Conservation (phyloP, 2,329 filamentous ascomycete species). For the Xylariales sp. region DNA sequence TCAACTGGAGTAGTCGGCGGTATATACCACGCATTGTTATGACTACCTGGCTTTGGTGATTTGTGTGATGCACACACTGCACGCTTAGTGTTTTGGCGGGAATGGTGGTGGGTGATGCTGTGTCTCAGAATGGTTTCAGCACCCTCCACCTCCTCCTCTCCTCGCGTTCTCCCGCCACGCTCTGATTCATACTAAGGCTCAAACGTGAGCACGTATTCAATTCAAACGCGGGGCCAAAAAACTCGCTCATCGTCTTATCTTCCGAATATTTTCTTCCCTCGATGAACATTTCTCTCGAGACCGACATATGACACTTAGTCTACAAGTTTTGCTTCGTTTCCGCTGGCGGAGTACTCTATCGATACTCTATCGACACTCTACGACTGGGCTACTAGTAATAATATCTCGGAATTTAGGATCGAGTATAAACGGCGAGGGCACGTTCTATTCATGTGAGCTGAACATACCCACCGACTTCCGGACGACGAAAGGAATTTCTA, state of each 20-base stretch:
- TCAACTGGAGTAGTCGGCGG: too few relatives aligned
- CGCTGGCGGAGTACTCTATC: slow-evolving; percentile 2
- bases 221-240: slow-evolving; percentile 10
- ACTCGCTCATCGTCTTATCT: neutral
- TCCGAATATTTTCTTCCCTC: neutral
- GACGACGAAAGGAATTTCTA: neutral
- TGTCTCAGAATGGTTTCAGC: slow-evolving; percentile 43
- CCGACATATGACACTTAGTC: neutral
- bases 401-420: neutral
- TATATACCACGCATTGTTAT: too few relatives aligned
- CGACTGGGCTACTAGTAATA: neutral
- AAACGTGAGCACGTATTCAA: slow-evolving; percentile 2
- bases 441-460: neutral
- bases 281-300: neutral
- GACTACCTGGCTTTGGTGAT: too few relatives aligned
- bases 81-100: neutral
- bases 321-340: neutral
- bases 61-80: too few relatives aligned
- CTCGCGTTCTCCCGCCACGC: slow-evolving; percentile 13
- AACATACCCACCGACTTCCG: neutral
- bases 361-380: neutral
- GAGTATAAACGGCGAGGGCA: neutral
- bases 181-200: slow-evolving; percentile 6
- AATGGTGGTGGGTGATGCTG: slow-evolving; percentile 15
- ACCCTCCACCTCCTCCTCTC: slow-evolving; percentile 34